Evolutionary conservation across 2,329 filamentous ascomycete genomes (phyloP), one percentile per base, ranked within the genome.

Genomic region (Aaosphaeria pasadenensis): DNA sequence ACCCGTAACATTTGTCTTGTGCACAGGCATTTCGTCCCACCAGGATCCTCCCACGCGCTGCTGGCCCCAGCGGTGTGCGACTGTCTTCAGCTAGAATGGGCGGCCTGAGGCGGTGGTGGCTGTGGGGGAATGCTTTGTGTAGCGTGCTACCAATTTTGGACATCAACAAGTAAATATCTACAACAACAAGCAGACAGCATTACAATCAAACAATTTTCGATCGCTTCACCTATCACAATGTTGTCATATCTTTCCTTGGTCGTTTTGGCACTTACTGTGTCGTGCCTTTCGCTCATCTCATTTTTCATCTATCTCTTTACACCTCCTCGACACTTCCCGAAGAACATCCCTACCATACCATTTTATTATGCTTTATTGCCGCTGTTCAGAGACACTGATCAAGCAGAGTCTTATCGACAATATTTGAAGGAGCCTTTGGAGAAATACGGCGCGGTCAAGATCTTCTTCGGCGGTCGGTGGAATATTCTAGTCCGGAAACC

Each of bases 381-480:
- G 0, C 66, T 77, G 4, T 66, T 75, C 57, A 62, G 59, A 39
- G 71, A 75, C 43, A 67, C 73, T 17, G 74, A 76, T 47, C 74
- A 77, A 56, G 63, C 68, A 4, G 66, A 74, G 11, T 65, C 72
- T 5, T 76, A 72, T 53, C 57, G 53, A 9, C 49, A 57, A 44
- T 74, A 75, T 53, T 65, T 76, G 39, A 63, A 71, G 35, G 54
- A 62, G 45, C 72, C 71, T 2, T 57, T 74, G 5, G 59, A 60
- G 7, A 60, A 59, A n/a, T 66, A 72, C 41, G 72, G 77, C 4
- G 76, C 75, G 1, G 76, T 78, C 13, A 72, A 76, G 47, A 61
- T 79, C 30, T 79, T 75, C 63, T 77, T 77, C 32, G 76, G 71
- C 1, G 74, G 73, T 0, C 70, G 69, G 38, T 79, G 77, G 77